Evolutionary conservation across 2,329 filamentous ascomycete species (phyloP).

Genomic region (Mycosphaerelloides madeirae): DNA sequence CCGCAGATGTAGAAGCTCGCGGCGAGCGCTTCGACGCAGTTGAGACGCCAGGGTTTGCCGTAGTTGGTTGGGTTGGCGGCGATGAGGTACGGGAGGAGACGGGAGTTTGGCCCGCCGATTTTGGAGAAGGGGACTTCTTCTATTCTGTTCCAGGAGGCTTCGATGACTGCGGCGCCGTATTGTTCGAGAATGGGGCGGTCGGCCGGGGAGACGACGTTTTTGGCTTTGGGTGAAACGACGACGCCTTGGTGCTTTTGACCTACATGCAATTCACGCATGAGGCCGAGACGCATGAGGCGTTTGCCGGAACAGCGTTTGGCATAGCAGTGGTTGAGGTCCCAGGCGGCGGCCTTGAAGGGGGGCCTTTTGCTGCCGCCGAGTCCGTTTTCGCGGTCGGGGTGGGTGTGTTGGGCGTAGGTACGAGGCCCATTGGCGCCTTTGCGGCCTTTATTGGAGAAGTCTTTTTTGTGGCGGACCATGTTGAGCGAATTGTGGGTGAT

Average conservation of each 20-base stretch:
- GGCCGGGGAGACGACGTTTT: conserved; percentile 74
- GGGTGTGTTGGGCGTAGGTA: conserved; percentile 29
- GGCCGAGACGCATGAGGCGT: conserved; percentile 80
- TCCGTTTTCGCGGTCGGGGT: conserved; percentile 25
- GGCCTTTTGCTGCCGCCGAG: conserved; percentile 33
- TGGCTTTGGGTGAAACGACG: conserved; percentile 93
- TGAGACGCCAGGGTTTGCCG: conserved; percentile 87
- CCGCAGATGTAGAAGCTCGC: conserved; percentile 93
- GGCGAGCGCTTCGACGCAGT: conserved; percentile 91
- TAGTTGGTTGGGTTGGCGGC: conserved; percentile 98
- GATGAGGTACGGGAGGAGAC: conserved; percentile 87
- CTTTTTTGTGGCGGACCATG: conserved; percentile 77
- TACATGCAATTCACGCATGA: conserved; percentile 89
- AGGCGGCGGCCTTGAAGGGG: conserved; percentile 89
- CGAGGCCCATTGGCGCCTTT: conserved; percentile 48
- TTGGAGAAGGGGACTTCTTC: conserved; percentile 84
- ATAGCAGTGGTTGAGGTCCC: conserved; percentile 97
- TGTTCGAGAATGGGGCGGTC: conserved; percentile 78
- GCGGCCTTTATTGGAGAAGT: conserved; percentile 69
- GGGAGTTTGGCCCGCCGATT: conserved; percentile 90
- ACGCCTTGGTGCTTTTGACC: conserved; percentile 90
- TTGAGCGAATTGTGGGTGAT: background rate
- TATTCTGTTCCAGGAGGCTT: conserved; percentile 93
- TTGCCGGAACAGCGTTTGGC: conserved; percentile 96
- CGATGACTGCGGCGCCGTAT: conserved; percentile 89